Percentiles rank a stretch among this genome's conserved stretches.
Evolutionary conservation across 805 yeast genomes (phyloP).

Genomic region (Kodamaea sagamina): DNA sequence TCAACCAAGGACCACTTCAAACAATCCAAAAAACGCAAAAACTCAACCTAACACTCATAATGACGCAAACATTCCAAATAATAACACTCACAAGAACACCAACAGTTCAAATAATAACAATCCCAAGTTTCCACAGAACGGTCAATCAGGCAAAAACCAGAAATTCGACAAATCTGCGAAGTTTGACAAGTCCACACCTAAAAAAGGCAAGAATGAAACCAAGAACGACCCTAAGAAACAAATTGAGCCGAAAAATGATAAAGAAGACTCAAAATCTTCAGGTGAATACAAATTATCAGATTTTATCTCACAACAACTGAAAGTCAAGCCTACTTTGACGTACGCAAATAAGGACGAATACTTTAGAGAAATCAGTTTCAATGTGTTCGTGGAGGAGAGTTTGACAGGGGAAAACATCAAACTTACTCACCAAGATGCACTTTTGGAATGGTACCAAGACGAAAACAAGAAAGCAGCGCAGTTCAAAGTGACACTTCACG

Average conservation of each 20-base stretch:
- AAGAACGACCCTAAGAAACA: neutral
- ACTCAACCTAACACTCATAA: neutral
- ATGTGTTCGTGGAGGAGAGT: conserved; percentile 63
- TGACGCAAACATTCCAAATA: no score
- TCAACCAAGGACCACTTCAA: no score
- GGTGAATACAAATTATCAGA: conserved; percentile 9
- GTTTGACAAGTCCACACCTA: conserved; percentile 2
- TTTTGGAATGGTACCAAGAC: conserved; percentile 53
- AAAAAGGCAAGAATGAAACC: neutral
- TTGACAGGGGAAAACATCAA: conserved; percentile 40
- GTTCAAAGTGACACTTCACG: conserved; percentile 44
- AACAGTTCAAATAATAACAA: neutral
- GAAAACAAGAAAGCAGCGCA: conserved; percentile 43
- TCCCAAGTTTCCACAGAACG: neutral
- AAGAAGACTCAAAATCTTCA: conserved; percentile 2
- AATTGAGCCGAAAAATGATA: conserved; percentile 1
- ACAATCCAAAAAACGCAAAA: neutral
- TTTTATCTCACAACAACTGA: conserved; percentile 10
- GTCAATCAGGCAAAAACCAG: neutral
- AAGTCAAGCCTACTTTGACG: conserved; percentile 40
- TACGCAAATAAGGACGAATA: conserved; percentile 55
- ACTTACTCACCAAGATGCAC: conserved; percentile 42
- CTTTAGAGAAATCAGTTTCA: conserved; percentile 59
- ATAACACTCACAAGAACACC: no score
- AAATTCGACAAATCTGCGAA: conserved; percentile 5